Evolutionary conservation across 352 stramenopile species (phyloP).

Genomic region (Phytophthora europaea): DNA sequence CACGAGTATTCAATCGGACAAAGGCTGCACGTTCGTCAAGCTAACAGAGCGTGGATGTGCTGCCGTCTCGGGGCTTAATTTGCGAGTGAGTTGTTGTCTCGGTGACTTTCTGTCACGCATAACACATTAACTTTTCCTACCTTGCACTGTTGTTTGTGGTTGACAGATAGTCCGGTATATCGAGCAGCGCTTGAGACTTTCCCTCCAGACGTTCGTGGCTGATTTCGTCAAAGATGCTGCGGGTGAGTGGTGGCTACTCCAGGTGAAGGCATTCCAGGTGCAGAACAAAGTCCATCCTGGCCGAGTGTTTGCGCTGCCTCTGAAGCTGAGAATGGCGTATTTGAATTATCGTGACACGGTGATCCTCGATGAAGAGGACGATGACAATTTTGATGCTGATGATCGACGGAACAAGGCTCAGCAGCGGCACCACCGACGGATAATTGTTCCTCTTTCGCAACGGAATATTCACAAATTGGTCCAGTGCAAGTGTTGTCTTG

Average conservation of each 20-base stretch:
- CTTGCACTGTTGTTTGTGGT: background rate
- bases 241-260: conserved; percentile 83
- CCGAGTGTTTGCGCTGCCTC: conserved; percentile 48
- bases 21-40: conserved; percentile 83
- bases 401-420: conserved; percentile 23
- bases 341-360: conserved; percentile 75
- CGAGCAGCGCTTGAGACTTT: conserved; percentile 68
- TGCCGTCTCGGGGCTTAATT: conserved; percentile 74
- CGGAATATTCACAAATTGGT: conserved; percentile 77
- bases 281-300: conserved; percentile 47
- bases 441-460: conserved; percentile 47
- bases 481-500: conserved; percentile 86
- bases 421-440: conserved; percentile 29
- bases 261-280: conserved; percentile 84
- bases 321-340: conserved; percentile 57
- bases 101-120: background rate
- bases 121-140: background rate
- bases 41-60: conserved; percentile 78
- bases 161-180: conserved; percentile 78
- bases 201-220: conserved; percentile 70
- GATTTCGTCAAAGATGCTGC: conserved; percentile 79
- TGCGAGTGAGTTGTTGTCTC: conserved; percentile 49
- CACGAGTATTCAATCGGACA: conserved; percentile 72
- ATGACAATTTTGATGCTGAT: conserved; percentile 27
- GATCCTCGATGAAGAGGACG: conserved; percentile 75